Base-by-base conservation (phyloP, 1,284 basidiomycete species). In the Ceratobasidium sp. region DNA sequence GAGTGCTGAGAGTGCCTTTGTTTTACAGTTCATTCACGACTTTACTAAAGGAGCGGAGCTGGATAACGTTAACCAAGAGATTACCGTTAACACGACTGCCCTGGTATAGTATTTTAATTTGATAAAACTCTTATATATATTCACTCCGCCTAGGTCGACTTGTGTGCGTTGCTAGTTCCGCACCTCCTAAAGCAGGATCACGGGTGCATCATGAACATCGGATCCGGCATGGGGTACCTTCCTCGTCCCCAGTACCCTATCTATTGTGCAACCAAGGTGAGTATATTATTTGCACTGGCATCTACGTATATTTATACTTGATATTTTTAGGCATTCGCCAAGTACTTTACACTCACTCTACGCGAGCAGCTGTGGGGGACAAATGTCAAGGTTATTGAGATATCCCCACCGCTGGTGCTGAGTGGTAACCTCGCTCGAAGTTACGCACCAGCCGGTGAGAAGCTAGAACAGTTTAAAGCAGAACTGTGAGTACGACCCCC, bases 341-440 rank as follows among this genome's bases (percentile, higher is more conserved):
- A 67, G 64, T 53, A 50, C 23, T 67, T 67, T 32, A 67, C 64
- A 3, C 50, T 67, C 18, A 39, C 46, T 8, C 32, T 67, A 16
- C 50, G 64, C n/a, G 50, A 67, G 36, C 64, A 67, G 52, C 52
- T 67, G 3, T 48, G 64, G 16, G 36, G 30, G 23, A 67, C 64
- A 10, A 75, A 74, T 23, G 74, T 78, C 72, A 76, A 75, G 55
- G 74, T 78, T 18, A 74, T 77, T 0, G 77, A 78, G 67, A 77
- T 78, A 43, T 75, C 74, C 0, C 78, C 77, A 10, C 78, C 77
- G 18, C 30, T 65, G 21, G 78, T 78, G 0, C 75, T 76, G 34
- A 75, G 75, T 21, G 76, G 36, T 28, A 41, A 58, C 57, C 57
- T 41, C 6, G n/a, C 32, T 41, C 34, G 57, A 16, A 58, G 39